Evolutionary conservation across 2,329 filamentous ascomycete genomes (phyloP).

Genomic region (Trichothecium sympodiale): DNA sequence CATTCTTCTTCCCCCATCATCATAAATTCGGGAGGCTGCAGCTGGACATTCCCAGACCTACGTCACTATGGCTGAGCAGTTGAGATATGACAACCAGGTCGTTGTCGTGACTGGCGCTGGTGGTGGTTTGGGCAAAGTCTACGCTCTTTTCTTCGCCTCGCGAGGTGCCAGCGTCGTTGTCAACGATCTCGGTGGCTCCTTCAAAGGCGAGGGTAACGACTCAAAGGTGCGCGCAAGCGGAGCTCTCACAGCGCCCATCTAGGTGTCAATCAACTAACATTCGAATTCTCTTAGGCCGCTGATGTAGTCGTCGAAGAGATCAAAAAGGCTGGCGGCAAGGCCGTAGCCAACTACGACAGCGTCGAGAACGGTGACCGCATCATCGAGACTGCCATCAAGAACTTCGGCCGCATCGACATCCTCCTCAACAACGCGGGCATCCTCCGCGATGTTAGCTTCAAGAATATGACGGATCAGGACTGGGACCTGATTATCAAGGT

Average conservation of each 20-base stretch:
- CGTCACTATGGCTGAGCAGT: constrained; percentile 48
- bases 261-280: constrained; percentile 1
- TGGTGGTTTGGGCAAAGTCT: constrained; percentile 69
- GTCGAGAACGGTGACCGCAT: constrained; percentile 91
- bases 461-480: constrained; percentile 95
- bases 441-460: constrained; percentile 89
- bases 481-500: constrained; percentile 94
- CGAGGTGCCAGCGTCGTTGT: constrained; percentile 91
- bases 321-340: constrained; percentile 81
- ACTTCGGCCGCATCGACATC: constrained; percentile 79
- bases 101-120: constrained; percentile 76
- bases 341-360: constrained; percentile 93
- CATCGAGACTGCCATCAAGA: constrained; percentile 76
- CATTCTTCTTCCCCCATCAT: no score
- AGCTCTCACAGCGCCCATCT: neutral
- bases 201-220: constrained; percentile 84
- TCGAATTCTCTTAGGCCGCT: constrained; percentile 46
- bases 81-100: constrained; percentile 77
- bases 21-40: neutral
- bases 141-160: constrained; percentile 81
- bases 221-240: constrained; percentile 51
- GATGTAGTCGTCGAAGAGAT: constrained; percentile 78
- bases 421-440: constrained; percentile 98
- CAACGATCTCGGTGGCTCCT: constrained; percentile 87
- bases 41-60: constrained; percentile 8